These are phyloP conservation scores for Mortierella sp. DNA, from an alignment of 371 early-diverging fungal genomes.

Conservation along the genomic window DNA sequence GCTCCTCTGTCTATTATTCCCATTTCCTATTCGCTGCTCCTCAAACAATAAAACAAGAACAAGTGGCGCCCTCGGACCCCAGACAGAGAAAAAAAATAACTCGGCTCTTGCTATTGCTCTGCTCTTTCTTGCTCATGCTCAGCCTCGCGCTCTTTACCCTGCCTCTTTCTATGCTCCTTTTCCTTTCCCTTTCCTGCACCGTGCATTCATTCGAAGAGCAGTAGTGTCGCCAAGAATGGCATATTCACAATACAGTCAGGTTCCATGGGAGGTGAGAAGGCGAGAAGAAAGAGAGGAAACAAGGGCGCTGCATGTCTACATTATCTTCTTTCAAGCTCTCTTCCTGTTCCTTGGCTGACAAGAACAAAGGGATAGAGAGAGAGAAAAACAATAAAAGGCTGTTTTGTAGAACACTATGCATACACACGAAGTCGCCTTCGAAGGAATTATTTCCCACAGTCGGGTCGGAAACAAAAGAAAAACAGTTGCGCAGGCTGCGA, in stretches of 20 bases:
- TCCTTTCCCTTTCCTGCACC: neutral
- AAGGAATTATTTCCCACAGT: constrained; percentile 6
- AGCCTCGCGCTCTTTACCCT: neutral
- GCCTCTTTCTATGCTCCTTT: neutral
- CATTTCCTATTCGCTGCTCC: neutral
- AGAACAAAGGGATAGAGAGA: neutral
- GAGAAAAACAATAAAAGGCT: neutral
- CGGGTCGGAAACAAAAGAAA: neutral
- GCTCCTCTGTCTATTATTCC: neutral
- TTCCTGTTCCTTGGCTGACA: too few species aligned
- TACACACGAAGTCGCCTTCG: neutral
- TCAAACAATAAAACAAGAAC: neutral
- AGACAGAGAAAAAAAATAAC: neutral
- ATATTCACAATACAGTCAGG: neutral
- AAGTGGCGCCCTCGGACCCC: constrained; percentile 6
- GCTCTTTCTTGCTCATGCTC: neutral
- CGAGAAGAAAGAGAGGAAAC: neutral
- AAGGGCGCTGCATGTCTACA: too few species aligned
- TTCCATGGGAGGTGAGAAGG: neutral
- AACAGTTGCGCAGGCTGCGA: neutral
- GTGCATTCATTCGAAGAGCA: neutral
- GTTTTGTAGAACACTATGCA: neutral
- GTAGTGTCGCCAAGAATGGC: neutral
- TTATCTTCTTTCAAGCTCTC: too few species aligned
- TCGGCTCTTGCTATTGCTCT: neutral